A percentile compares a stretch with the other conserved stretches of the same genome.
phyloP scores from a whole-genome alignment of 805 yeast species.

The Torulaspora indica region DNA sequence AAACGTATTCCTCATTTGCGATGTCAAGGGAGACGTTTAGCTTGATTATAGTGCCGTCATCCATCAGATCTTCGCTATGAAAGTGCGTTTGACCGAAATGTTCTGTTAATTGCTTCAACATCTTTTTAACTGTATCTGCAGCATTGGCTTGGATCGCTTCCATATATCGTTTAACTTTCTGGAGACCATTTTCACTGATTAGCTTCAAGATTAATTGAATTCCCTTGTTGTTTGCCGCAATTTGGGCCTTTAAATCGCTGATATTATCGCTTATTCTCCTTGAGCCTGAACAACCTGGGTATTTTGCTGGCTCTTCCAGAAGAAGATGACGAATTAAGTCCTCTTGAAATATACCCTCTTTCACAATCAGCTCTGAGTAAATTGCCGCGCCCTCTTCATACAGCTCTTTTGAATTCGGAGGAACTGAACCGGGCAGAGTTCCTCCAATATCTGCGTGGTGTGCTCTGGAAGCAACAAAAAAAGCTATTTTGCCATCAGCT shows the following conservation, averaged over 20 bases:
- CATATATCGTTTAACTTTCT: slow-evolving; percentile 68
- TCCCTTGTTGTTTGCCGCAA: slow-evolving; percentile 86
- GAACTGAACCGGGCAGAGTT: slow-evolving; percentile 88
- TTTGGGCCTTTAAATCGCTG: slow-evolving; percentile 78
- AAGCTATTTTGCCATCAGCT: slow-evolving; percentile 49
- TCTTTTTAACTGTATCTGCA: slow-evolving; percentile 57
- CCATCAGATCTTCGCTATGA: slow-evolving; percentile 63
- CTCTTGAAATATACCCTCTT: slow-evolving; percentile 70
- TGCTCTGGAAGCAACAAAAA: slow-evolving; percentile 90
- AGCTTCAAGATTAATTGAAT: slow-evolving; percentile 57
- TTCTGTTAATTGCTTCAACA: slow-evolving; percentile 43
- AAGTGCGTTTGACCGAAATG: slow-evolving; percentile 41
- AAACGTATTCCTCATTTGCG: slow-evolving; percentile 55
- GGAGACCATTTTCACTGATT: slow-evolving; percentile 57
- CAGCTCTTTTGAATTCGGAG: slow-evolving; percentile 79
- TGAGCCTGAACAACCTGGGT: slow-evolving; percentile 86
- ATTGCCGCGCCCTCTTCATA: slow-evolving; percentile 92
- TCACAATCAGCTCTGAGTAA: slow-evolving; percentile 67
- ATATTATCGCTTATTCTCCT: slow-evolving; percentile 78
- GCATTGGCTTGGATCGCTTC: slow-evolving; percentile 77
- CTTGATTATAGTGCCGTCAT: slow-evolving; percentile 70
- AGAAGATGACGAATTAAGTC: slow-evolving; percentile 58
- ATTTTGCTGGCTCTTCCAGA: slow-evolving; percentile 68
- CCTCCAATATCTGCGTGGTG: slow-evolving; percentile 98
- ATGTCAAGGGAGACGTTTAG: slow-evolving; percentile 48